Conservation (phyloP, 306 rosid species). For the Quercus berberidifolia region DNA sequence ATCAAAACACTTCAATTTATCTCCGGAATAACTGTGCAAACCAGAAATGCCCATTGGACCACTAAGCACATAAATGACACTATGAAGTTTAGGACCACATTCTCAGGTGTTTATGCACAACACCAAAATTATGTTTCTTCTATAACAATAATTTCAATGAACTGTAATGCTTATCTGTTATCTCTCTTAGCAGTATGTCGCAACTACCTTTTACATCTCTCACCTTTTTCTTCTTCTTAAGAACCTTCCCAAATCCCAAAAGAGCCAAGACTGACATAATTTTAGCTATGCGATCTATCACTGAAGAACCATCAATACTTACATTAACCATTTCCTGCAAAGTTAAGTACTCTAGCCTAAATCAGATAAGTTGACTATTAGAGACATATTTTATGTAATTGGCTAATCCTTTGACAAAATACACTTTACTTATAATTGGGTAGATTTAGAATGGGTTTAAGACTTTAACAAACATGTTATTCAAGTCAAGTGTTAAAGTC, state of each 20-base stretch:
- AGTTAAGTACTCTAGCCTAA: conserved; percentile 15
- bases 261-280: conserved; percentile 96
- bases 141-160: conserved; percentile 5
- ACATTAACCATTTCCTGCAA: conserved; percentile 88
- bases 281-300: conserved; percentile 86
- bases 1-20: background rate
- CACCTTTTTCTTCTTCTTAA: conserved; percentile 93
- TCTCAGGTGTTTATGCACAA: background rate
- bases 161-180: background rate
- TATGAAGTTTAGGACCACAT: background rate
- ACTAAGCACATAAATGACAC: too few species aligned
- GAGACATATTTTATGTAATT: too few species aligned
- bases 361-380: conserved; percentile 8
- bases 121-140: background rate
- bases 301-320: conserved; percentile 86
- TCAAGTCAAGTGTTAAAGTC: too few species aligned
- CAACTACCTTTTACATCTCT: conserved; percentile 70
- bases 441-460: too few species aligned
- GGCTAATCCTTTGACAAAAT: too few species aligned
- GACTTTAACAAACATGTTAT: too few species aligned
- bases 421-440: too few species aligned
- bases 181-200: background rate
- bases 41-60: background rate
- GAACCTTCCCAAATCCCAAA: conserved; percentile 96
- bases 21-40: background rate